Conservation (phyloP, 306 rosid species). For the Hippophae tibetana region DNA sequence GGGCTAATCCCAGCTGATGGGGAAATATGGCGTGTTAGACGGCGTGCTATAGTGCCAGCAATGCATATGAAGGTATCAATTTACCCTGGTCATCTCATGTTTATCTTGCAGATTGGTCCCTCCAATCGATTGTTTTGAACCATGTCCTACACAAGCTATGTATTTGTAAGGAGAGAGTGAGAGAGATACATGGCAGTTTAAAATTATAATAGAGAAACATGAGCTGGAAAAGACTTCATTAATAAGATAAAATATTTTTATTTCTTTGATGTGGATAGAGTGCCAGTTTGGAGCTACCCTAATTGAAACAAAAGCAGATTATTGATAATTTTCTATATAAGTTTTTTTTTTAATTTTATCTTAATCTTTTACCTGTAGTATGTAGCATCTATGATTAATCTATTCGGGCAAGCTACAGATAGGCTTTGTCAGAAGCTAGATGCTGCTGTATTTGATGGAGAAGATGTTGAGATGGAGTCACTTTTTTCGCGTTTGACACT, state of each 20-base stretch:
- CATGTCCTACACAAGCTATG: background rate
- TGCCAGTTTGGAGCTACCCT: slow-evolving; percentile 19
- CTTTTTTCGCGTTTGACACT: slow-evolving; percentile 90
- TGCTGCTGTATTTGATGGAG: slow-evolving; percentile 71
- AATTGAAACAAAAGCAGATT: background rate
- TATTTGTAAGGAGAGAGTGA: background rate
- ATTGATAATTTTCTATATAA: background rate
- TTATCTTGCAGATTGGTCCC: background rate
- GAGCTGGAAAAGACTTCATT: no score
- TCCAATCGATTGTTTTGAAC: background rate
- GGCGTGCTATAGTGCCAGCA: slow-evolving; percentile 89
- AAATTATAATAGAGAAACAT: no score
- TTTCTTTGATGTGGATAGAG: no score
- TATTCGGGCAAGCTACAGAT: slow-evolving; percentile 92
- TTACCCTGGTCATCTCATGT: background rate
- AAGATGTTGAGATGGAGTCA: slow-evolving; percentile 96
- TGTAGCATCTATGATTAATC: slow-evolving; percentile 85
- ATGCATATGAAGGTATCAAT: slow-evolving; percentile 66
- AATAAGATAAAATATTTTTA: no score
- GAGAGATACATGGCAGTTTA: no score
- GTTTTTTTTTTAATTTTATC: slow-evolving; percentile 1
- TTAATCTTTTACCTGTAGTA: slow-evolving; percentile 41
- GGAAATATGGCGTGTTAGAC: slow-evolving; percentile 82
- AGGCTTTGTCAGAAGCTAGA: slow-evolving; percentile 90
- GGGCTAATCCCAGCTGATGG: slow-evolving; percentile 99